A percentile compares a stretch with the other conserved stretches of the same genome.
These are phyloP conservation scores for Lactifluus hygrophoroides DNA, from an alignment of 768 basidiomycete genomes.

Conservation along the genomic window DNA sequence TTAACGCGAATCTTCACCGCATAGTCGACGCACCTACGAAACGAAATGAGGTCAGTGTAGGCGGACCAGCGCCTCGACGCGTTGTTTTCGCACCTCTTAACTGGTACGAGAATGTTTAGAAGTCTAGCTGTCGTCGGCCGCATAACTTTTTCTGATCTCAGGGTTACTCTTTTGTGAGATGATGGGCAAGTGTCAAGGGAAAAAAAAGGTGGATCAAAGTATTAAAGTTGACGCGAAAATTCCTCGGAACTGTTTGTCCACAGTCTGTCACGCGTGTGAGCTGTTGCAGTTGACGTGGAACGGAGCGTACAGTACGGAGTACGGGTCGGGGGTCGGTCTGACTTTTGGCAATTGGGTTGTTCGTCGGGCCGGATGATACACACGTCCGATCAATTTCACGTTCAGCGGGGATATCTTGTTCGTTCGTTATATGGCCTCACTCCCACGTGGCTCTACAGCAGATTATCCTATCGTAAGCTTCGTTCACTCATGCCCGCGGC, in stretches of 20 bases:
- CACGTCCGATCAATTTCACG: too few relatives aligned
- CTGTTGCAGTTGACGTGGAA: too few relatives aligned
- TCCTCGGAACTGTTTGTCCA: not conserved
- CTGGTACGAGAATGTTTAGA: slow-evolving; percentile 87
- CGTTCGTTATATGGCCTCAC: too few relatives aligned
- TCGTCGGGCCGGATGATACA: too few relatives aligned
- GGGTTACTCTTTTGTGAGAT: too few relatives aligned
- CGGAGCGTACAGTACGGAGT: too few relatives aligned
- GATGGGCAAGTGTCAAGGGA: too few relatives aligned
- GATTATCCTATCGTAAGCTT: not conserved
- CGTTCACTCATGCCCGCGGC: slow-evolving; percentile 2
- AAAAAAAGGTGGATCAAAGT: not conserved
- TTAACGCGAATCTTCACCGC: slow-evolving; percentile 98
- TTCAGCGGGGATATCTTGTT: too few relatives aligned
- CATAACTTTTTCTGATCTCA: slow-evolving; percentile 37
- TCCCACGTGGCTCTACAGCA: not conserved
- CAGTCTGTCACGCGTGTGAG: too few relatives aligned
- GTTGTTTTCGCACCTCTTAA: slow-evolving; percentile 78
- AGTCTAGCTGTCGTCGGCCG: slow-evolving; percentile 61
- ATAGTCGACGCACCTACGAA: slow-evolving; percentile 81
- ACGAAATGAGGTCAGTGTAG: too few relatives aligned
- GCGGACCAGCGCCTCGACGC: not conserved
- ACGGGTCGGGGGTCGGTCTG: too few relatives aligned
- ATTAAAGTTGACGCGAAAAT: not conserved
- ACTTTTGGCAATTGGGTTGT: too few relatives aligned